Evolutionary conservation across 164 flowering plant genomes (phyloP), one percentile per base, ranked within the genome.

Genomic region (Protea cynaroides): DNA sequence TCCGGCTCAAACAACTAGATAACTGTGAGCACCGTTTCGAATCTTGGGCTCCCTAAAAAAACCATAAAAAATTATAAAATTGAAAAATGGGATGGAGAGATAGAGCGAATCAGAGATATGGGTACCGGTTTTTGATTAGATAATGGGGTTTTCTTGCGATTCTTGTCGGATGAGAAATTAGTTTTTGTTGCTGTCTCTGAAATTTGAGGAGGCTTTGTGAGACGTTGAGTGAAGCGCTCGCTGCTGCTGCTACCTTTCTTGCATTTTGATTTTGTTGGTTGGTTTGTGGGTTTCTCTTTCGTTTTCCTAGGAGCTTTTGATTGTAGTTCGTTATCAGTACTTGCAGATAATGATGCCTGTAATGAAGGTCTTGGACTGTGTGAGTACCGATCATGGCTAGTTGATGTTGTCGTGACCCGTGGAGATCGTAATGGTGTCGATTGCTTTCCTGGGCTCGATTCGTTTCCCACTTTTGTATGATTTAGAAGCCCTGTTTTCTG

Each of bases 101-200:
- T 29, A 29, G 34, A 0, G 34, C n/a, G n/a, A 46, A 46, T 46
- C 15, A 49, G 8, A 13, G 21, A 47, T 15, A 50, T 53, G 7
- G 3, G 10, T 72, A 82, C 83, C 84, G 79, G 80, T 68, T 76
- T 76, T n/a, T 66, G 75, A 65, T 71, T 62, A 1, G 81, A 80
- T 54, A 73, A 67, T 34, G 82, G 80, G 9, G 77, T 79, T 66
- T 75, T 81, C 86, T 74, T 84, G 79, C 65, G 56, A 52, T 71
- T 82, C 68, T 75, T 80, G 43, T 77, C 70, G n/a, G n/a, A n/a
- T 2, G 63, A 44, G 38, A 23, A 6, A n/a, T 57, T 70, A 17
- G 58, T 25, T 54, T 69, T 59, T 0, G 65, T 24, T 36, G 63
- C 25, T 54, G 66, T 25, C 7, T 70, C 74, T 0, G 75, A 19